A percentile compares a stretch with the other conserved stretches of the same genome.
phyloP scores from a whole-genome alignment of 306 rosid species.

The Vigna unguiculata region DNA sequence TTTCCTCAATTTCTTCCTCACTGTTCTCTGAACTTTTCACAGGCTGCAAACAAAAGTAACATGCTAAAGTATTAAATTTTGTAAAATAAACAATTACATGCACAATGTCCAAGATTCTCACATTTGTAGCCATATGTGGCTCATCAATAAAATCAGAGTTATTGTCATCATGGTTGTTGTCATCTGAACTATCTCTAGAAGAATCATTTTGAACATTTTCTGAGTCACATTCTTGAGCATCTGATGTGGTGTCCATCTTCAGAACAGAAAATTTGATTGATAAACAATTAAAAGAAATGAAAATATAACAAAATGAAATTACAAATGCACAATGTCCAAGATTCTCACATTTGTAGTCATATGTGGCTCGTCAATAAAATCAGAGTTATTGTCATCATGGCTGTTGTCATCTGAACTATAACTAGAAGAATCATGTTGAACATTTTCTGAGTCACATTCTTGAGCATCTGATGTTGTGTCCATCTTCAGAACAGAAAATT shows the following conservation, averaged over 20 bases:
- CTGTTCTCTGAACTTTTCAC: slow-evolving; percentile 17
- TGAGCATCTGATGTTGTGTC: slow-evolving; percentile 31
- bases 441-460: slow-evolving; percentile 35
- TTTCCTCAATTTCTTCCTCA: slow-evolving; percentile 35
- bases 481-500: slow-evolving; percentile 10
- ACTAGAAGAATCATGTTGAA: slow-evolving; percentile 37
- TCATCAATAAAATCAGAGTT: slow-evolving; percentile 18
- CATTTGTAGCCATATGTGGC: slow-evolving; percentile 25
- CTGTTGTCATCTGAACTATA: slow-evolving; percentile 21
- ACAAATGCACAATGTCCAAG: slow-evolving; percentile 14
- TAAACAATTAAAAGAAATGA: slow-evolving; percentile 17
- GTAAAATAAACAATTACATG: slow-evolving; percentile 9
- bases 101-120: slow-evolving; percentile 29
- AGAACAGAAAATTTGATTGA: slow-evolving; percentile 12
- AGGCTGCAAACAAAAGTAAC: slow-evolving; percentile 36
- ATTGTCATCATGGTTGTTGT: background rate
- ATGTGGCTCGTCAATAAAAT: slow-evolving; percentile 14
- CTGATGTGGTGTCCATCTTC: slow-evolving; percentile 26
- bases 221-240: slow-evolving; percentile 31
- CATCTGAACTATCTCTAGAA: slow-evolving; percentile 32
- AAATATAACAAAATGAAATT: background rate
- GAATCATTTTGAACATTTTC: slow-evolving; percentile 41
- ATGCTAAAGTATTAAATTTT: background rate
- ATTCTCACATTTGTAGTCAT: slow-evolving; percentile 32
- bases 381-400: slow-evolving; percentile 5